Base-by-base conservation (phyloP, 495 filamentous ascomycete genomes). In the Astrothelium macrocarpum region DNA sequence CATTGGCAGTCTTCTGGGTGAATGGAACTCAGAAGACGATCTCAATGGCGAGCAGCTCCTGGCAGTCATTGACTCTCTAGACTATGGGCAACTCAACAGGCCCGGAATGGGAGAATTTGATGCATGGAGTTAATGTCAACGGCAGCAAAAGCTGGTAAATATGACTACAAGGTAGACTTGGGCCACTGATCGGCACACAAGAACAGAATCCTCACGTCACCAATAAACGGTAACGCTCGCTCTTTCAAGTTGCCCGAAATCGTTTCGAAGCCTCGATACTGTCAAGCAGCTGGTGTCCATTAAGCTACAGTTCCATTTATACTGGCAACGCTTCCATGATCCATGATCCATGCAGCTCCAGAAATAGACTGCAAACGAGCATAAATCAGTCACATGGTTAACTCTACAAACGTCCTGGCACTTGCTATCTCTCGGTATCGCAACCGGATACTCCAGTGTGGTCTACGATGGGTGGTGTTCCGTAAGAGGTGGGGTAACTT, bases 21-120 rank as follows among this genome's bases (percentile, higher is more conserved):
- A 56, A 29, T 56, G 49, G 49, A 56, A 56, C 49, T 56, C 49
- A 56, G 49, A 56, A 56, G 49, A 56, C 29, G 20, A 25, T 56
- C 49, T 56, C 49, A 56, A 29, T 56, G 49, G 49, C 49, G 49
- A 56, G 20, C 49, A 56, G 49, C 49, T 56, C 16, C 49, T 56
- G 20, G 49, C 49, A 56, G 49, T 56, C 4, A 25, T 56, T 29
- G 49, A 56, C 23, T 56, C 49, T 56, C 29, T 56, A 2, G 49
- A 56, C 49, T 56, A 56, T 29, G 49, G 25, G 1, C 49, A 56
- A 56, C 25, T 56, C 49, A 29, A 56, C 49, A 28, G 49, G 49
- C 25, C 49, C 16, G 49, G n/a, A 28, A 29, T 56, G 20, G 49
- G 49, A 29, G 49, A 56, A 9, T 29, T 56, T 56, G 49, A 56